Evolutionary conservation across 768 basidiomycete genomes (phyloP).

Genomic region (Trametes gibbosa): DNA sequence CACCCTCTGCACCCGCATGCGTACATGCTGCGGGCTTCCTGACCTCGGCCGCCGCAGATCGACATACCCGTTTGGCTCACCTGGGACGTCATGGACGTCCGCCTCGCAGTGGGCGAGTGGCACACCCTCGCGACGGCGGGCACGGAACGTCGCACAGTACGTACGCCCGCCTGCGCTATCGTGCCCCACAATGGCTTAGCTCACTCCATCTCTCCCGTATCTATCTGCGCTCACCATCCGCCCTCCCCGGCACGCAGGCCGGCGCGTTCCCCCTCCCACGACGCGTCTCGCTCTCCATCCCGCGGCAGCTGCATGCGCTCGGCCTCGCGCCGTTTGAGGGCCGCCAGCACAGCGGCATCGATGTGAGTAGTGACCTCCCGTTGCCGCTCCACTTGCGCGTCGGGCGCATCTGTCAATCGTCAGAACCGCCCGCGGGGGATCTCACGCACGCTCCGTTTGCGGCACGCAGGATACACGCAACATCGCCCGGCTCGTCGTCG

Average conservation of each 20-base stretch:
- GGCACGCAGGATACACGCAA: conserved; percentile 81
- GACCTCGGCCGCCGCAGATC: conserved; percentile 38
- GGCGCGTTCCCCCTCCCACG: conserved; percentile 22
- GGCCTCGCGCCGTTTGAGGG: conserved; percentile 76
- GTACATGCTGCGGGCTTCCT: background rate
- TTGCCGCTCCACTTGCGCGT: background rate
- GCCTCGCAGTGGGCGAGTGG: conserved; percentile 54
- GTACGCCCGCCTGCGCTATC: background rate
- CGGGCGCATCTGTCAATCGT: conserved; percentile 17
- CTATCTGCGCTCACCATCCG: too few species aligned
- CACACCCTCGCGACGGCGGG: conserved; percentile 11
- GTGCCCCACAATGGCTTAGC: background rate
- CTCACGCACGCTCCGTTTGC: background rate
- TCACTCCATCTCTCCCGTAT: background rate
- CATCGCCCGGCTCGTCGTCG: conserved; percentile 74
- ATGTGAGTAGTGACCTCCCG: conserved; percentile 52
- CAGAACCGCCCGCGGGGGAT: background rate
- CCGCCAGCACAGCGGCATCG: conserved; percentile 84
- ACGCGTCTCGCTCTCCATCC: conserved; percentile 55
- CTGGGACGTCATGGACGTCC: conserved; percentile 74
- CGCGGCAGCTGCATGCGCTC: conserved; percentile 72
- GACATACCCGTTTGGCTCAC: conserved; percentile 71
- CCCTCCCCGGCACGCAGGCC: background rate
- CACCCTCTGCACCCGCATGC: background rate
- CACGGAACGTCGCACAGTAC: conserved; percentile 1